Base-by-base conservation (phyloP, 2,329 filamentous ascomycete genomes). In the Exophiala aquamarina region DNA sequence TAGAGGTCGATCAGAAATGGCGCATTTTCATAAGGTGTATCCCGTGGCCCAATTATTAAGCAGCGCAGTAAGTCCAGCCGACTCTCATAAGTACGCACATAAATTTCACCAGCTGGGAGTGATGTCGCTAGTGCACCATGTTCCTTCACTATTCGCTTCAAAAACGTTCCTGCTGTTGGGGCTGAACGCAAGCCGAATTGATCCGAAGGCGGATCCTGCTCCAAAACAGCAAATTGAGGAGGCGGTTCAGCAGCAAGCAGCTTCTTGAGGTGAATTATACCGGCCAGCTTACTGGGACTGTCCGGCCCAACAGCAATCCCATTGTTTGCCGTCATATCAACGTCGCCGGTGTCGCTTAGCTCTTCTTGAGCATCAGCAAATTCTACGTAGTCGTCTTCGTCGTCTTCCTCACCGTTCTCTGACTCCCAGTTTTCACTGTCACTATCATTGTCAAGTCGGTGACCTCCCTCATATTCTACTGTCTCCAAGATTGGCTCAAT, bases 1-100 rank as follows among this genome's bases (percentile, higher is more conserved):
- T 76, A 68, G 44, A 83, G 69, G 61, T 83, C 80, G 51, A 83
- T 71, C n/a, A 83, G 62, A 58, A 82, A 83, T 0, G 80, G 80
- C 1, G 78, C 78, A 55, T 76, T 70, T 53, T 79, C 78, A 59
- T 84, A 84, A 2, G 80, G 80, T 1, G 80, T 83, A 39, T 79
- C 78, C 17, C 69, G 63, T 0, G 80, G 78, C 0, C 80, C 80
- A 37, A 83, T 68, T 44, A 83, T 76, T 3, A 83, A 63, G 13
- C 79, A 75, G 9, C 80, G 75, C 8, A 83, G 61, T 7, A 83
- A 69, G 58, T 83, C 78, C 34, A 82, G 70, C 17, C 78, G 70
- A 2, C 72, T 73, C 50, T 82, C 79, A 75, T 78, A 84, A 2
- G 76, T 75, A 26, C 80, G 72, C 2, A 82, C 75, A 55, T 75